Percentiles rank a stretch among this genome's conserved stretches.
Conservation (phyloP, 495 filamentous ascomycete species). For the Penicillium atrosanguineum region DNA sequence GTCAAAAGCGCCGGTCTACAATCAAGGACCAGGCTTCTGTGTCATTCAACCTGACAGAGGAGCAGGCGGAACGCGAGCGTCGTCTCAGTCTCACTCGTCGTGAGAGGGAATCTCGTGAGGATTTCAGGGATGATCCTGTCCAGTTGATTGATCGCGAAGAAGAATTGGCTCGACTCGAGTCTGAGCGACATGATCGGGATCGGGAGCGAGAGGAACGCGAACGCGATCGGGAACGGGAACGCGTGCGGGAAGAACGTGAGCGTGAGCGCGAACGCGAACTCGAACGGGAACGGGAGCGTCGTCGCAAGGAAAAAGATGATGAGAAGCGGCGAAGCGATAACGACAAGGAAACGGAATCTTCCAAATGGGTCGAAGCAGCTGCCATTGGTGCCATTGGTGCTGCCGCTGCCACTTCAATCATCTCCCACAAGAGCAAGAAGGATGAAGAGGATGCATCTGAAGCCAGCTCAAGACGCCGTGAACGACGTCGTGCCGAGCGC, state of each 20-base stretch:
- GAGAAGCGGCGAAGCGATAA: slow-evolving; percentile 17
- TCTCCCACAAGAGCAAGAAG: slow-evolving; percentile 31
- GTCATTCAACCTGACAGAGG: slow-evolving; percentile 46
- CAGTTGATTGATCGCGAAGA: slow-evolving; percentile 35
- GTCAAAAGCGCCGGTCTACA: slow-evolving; percentile 36
- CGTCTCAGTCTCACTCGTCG: slow-evolving; percentile 35
- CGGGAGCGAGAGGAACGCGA: too few species aligned
- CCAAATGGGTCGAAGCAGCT: slow-evolving; percentile 44
- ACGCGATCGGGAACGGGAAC: too few species aligned
- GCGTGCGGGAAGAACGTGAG: too few species aligned
- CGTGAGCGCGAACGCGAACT: too few species aligned
- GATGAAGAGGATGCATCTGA: slow-evolving; percentile 39
- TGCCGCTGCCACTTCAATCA: slow-evolving; percentile 38
- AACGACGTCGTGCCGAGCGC: slow-evolving; percentile 35
- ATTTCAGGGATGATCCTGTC: slow-evolving; percentile 25
- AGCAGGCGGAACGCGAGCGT: slow-evolving; percentile 46
- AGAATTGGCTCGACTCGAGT: slow-evolving; percentile 16
- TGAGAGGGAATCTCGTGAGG: slow-evolving; percentile 24
- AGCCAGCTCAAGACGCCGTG: slow-evolving; percentile 28
- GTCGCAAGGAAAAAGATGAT: slow-evolving; percentile 16
- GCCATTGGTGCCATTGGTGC: slow-evolving; percentile 49
- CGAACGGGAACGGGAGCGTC: slow-evolving; percentile 12
- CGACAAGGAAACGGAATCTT: slow-evolving; percentile 24
- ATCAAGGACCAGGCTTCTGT: slow-evolving; percentile 46
- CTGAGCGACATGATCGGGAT: slow-evolving; percentile 14